These are phyloP conservation scores for Thalassiosira exigua DNA, from an alignment of 352 stramenopile species.

Conservation along the genomic window DNA sequence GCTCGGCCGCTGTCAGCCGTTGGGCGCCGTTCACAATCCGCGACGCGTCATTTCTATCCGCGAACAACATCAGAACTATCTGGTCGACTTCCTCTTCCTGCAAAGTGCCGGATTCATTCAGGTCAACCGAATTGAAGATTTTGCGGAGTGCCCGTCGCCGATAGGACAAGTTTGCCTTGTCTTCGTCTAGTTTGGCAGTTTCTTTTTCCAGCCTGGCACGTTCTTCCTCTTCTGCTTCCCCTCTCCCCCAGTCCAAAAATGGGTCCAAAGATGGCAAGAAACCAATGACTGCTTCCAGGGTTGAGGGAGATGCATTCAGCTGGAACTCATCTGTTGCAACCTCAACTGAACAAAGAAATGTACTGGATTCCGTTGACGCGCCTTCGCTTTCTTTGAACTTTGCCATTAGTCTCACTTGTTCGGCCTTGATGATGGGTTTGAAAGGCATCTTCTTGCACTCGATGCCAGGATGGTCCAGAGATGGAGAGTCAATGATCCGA, in stretches of 20 bases:
- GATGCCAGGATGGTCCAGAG: neutral
- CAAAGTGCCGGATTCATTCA: slow-evolving; percentile 43
- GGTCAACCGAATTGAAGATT: slow-evolving; percentile 45
- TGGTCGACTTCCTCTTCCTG: slow-evolving; percentile 38
- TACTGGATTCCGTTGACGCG: neutral
- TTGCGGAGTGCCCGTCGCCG: neutral
- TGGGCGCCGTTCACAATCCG: slow-evolving; percentile 12
- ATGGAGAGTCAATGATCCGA: neutral
- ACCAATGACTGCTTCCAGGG: neutral
- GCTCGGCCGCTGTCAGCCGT: slow-evolving; percentile 35
- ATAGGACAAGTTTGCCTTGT: neutral
- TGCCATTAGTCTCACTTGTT: neutral
- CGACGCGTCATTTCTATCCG: neutral
- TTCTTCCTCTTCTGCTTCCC: neutral
- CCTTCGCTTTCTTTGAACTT: neutral
- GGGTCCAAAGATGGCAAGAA: neutral
- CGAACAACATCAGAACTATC: slow-evolving; percentile 46
- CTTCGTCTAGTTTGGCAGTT: slow-evolving; percentile 22
- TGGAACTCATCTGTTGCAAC: neutral
- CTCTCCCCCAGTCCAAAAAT: neutral
- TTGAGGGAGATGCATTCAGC: neutral
- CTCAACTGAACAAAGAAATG: neutral
- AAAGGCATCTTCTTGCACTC: neutral
- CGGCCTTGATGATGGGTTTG: neutral
- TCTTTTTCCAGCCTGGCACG: neutral